Conservation (phyloP, 2,329 filamentous ascomycete genomes). For the Phaeosphaeriaceae sp. region DNA sequence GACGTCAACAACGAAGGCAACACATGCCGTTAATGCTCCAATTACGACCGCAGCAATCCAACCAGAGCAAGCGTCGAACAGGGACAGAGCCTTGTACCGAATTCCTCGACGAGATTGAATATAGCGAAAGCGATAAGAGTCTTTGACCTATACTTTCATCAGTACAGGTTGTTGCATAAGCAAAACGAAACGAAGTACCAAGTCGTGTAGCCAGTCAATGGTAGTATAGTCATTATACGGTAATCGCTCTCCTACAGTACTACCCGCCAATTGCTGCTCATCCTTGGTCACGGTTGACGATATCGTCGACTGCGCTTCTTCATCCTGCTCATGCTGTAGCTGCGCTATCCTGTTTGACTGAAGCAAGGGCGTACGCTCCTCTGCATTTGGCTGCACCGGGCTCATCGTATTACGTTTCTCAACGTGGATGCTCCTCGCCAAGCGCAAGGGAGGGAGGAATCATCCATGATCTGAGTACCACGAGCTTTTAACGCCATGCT, state of each 20-base stretch:
- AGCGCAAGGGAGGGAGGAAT: background rate
- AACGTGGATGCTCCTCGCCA: background rate
- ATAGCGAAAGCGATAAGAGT: constrained; percentile 60
- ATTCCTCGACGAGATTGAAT: constrained; percentile 54
- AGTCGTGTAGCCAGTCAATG: constrained; percentile 68
- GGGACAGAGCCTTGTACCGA: constrained; percentile 47
- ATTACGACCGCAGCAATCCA: constrained; percentile 64
- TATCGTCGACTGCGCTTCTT: constrained; percentile 52
- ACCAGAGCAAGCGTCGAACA: constrained; percentile 60
- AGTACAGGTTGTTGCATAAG: background rate
- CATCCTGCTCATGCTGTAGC: constrained; percentile 48
- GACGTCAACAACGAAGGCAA: constrained; percentile 64
- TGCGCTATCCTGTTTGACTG: constrained; percentile 38
- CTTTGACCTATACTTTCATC: constrained; percentile 55
- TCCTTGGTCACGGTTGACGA: constrained; percentile 57
- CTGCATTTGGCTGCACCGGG: constrained; percentile 19
- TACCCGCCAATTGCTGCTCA: constrained; percentile 55
- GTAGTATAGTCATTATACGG: constrained; percentile 69
- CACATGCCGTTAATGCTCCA: constrained; percentile 61
- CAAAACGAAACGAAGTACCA: constrained; percentile 46
- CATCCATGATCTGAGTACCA: background rate
- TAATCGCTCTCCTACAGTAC: constrained; percentile 61
- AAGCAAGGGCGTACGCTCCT: constrained; percentile 47
- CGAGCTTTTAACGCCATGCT: constrained; percentile 2
- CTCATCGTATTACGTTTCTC: constrained; percentile 17